phyloP scores from a whole-genome alignment of 192 early-diverging fungal species.

The Entophlyctis luteolus region DNA sequence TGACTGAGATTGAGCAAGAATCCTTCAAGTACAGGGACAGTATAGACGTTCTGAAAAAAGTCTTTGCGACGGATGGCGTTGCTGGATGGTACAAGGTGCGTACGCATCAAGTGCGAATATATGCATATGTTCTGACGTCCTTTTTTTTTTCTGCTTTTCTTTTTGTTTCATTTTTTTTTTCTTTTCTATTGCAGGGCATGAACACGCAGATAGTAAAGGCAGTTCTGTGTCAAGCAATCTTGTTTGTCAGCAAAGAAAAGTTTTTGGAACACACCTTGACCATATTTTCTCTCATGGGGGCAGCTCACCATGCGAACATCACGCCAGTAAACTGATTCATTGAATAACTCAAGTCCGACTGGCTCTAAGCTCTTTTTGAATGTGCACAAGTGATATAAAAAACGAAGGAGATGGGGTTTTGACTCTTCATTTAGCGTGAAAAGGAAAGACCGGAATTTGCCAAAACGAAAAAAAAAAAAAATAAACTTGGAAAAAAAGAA shows the following conservation, averaged over 20 bases:
- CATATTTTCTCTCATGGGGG: conserved; percentile 42
- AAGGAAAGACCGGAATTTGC: too few species aligned
- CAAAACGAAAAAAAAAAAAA: too few species aligned
- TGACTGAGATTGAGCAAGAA: conserved; percentile 41
- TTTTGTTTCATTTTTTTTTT: background rate
- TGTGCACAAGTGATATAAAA: too few species aligned
- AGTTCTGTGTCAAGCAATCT: conserved; percentile 97
- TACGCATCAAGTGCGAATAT: background rate
- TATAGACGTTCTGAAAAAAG: conserved; percentile 79
- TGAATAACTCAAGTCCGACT: too few species aligned
- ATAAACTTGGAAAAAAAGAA: too few species aligned
- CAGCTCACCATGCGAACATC: background rate
- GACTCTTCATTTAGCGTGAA: too few species aligned
- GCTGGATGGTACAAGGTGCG: conserved; percentile 89
- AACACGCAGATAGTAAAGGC: conserved; percentile 96
- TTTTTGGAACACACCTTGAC: conserved; percentile 70
- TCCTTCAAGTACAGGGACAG: conserved; percentile 71
- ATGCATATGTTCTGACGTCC: background rate
- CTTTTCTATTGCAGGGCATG: conserved; percentile 69
- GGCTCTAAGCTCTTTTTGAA: too few species aligned
- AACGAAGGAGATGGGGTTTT: too few species aligned
- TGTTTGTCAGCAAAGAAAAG: conserved; percentile 95
- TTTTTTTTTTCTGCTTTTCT: background rate
- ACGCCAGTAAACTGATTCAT: background rate
- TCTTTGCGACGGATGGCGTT: conserved; percentile 74